These are phyloP conservation scores for Nelumbo lutea DNA, from an alignment of 164 flowering plant genomes.

Conservation along the genomic window DNA sequence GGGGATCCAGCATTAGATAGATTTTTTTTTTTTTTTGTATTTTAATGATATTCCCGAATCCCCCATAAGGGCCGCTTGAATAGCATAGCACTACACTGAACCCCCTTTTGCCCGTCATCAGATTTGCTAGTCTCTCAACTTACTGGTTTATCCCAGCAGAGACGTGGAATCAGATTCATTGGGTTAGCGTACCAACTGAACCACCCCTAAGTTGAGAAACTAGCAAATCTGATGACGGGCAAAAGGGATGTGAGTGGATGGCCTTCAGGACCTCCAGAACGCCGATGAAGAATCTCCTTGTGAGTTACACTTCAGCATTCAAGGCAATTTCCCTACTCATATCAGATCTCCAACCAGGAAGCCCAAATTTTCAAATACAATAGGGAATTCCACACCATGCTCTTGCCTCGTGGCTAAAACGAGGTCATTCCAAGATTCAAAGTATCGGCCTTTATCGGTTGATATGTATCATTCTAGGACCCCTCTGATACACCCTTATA, in stretches of 20 bases:
- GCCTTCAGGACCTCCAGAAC: conserved; percentile 29
- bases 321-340: conserved; percentile 31
- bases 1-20: too few species aligned
- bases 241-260: conserved; percentile 32
- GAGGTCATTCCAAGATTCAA: too few species aligned
- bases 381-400: conserved; percentile 19
- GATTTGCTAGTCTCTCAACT: background rate
- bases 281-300: conserved; percentile 29
- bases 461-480: too few species aligned
- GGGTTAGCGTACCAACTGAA: too few species aligned
- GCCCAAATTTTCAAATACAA: conserved; percentile 33
- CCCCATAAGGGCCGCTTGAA: too few species aligned
- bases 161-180: too few species aligned
- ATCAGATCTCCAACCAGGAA: conserved; percentile 23
- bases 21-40: too few species aligned
- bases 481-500: too few species aligned
- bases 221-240: conserved; percentile 17
- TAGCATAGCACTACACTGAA: conserved; percentile 13
- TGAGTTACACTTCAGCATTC: conserved; percentile 33
- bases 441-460: too few species aligned
- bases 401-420: conserved; percentile 16
- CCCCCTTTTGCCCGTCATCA: conserved; percentile 27
- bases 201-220: too few species aligned
- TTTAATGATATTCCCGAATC: too few species aligned
- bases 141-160: too few species aligned